Conservation (phyloP, 192 early-diverging fungal genomes). For the Linderina pennispora region DNA sequence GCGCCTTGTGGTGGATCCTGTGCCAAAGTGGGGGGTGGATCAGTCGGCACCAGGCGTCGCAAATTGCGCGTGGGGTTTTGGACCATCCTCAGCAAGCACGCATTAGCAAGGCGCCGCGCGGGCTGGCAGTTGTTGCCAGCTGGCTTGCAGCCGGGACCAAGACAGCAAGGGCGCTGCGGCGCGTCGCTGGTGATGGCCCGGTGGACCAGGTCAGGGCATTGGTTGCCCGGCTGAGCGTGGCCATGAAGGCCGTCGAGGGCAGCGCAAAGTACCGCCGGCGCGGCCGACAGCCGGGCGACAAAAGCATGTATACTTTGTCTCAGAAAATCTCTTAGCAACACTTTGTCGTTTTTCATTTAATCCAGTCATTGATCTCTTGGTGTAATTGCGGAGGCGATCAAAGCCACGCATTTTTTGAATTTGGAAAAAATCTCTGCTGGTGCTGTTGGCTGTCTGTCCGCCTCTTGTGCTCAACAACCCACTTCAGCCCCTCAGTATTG, state of each 20-base stretch:
- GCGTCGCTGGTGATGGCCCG: conserved; percentile 29
- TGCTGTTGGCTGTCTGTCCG: too few relatives aligned
- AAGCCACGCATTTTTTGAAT: too few relatives aligned
- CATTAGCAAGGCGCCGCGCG: not conserved
- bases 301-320: too few relatives aligned
- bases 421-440: too few relatives aligned
- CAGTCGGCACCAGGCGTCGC: conserved; percentile 42
- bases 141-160: conserved; percentile 37
- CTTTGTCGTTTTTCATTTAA: too few relatives aligned
- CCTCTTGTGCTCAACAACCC: too few relatives aligned
- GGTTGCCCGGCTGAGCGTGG: conserved; percentile 18
- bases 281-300: too few relatives aligned
- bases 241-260: conserved; percentile 6
- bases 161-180: conserved; percentile 29
- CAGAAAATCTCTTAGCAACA: too few relatives aligned
- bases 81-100: conserved; percentile 13
- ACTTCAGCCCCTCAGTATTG: too few relatives aligned
- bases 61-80: conserved; percentile 48
- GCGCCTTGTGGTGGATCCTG: conserved; percentile 45
- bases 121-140: conserved; percentile 15
- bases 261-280: too few relatives aligned
- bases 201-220: conserved; percentile 32
- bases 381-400: too few relatives aligned
- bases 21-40: conserved; percentile 45
- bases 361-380: too few relatives aligned